Evolutionary conservation across 2,329 filamentous ascomycete species (phyloP).

Genomic region (Phoma sp.): DNA sequence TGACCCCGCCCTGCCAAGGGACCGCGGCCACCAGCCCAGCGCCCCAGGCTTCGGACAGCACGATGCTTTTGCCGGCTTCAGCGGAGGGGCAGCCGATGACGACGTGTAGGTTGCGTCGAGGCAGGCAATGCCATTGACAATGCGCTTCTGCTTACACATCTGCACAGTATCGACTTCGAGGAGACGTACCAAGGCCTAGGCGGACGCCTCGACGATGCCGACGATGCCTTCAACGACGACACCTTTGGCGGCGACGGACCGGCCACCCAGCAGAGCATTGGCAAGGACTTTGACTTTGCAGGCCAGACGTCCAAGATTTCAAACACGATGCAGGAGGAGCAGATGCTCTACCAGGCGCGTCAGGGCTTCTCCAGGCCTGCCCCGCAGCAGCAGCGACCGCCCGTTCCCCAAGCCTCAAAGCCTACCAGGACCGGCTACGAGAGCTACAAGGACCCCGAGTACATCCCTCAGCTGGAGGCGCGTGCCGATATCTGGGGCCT

Average conservation of each 20-base stretch:
- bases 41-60: constrained; percentile 84
- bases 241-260: constrained; percentile 72
- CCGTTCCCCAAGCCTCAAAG: constrained; percentile 57
- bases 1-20: constrained; percentile 70
- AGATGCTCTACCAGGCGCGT: constrained; percentile 80
- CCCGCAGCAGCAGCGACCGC: constrained; percentile 54
- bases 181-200: constrained; percentile 97
- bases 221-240: constrained; percentile 96
- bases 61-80: constrained; percentile 88
- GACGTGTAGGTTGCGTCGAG: constrained; percentile 60
- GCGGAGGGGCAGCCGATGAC: constrained; percentile 64
- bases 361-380: constrained; percentile 54
- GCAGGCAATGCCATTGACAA: constrained; percentile 30
- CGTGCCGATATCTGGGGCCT: constrained; percentile 93
- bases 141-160: constrained; percentile 52
- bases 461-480: constrained; percentile 87
- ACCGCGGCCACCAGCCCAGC: constrained; percentile 68
- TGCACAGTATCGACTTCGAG: constrained; percentile 81
- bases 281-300: constrained; percentile 97
- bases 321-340: constrained; percentile 87
- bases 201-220: constrained; percentile 86
- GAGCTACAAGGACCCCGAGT: constrained; percentile 83
- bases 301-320: constrained; percentile 88
- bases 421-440: constrained; percentile 86
- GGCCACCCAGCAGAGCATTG: constrained; percentile 63